Evolutionary conservation across 768 basidiomycete genomes (phyloP).

Genomic region (Mrakia gelida): DNA sequence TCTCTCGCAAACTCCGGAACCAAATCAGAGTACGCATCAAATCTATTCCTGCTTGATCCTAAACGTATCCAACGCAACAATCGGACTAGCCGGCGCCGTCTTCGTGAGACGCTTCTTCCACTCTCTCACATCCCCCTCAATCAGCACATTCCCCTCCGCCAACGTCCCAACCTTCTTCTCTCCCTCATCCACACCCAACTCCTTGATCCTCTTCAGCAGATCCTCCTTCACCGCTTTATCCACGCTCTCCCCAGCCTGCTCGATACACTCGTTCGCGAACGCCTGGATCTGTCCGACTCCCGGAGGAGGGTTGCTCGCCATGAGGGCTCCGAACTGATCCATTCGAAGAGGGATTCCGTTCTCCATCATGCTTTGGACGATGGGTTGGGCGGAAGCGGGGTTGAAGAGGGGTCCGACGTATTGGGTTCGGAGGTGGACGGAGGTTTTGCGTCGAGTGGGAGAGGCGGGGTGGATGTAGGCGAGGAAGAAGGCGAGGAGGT

Average conservation of each 20-base stretch:
- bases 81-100: slow-evolving; percentile 18
- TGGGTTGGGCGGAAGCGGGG: slow-evolving; percentile 58
- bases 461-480: slow-evolving; percentile 67
- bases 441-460: slow-evolving; percentile 68
- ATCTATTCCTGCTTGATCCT: background rate
- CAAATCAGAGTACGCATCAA: too few species aligned
- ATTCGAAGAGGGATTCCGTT: slow-evolving; percentile 54
- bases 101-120: slow-evolving; percentile 24
- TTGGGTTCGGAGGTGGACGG: slow-evolving; percentile 72
- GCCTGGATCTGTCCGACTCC: slow-evolving; percentile 53
- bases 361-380: slow-evolving; percentile 54
- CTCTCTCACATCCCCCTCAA: slow-evolving; percentile 12
- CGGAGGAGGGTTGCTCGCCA: slow-evolving; percentile 56
- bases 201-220: slow-evolving; percentile 57
- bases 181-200: slow-evolving; percentile 43
- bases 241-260: slow-evolving; percentile 36
- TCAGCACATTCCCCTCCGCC: slow-evolving; percentile 21
- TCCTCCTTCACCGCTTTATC: slow-evolving; percentile 50
- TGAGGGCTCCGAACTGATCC: slow-evolving; percentile 53
- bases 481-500: slow-evolving; percentile 67
- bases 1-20: too few species aligned
- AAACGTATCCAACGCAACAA: slow-evolving; percentile 25
- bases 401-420: slow-evolving; percentile 54
- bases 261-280: slow-evolving; percentile 56
- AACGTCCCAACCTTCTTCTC: slow-evolving; percentile 2